Base-by-base conservation (phyloP, 495 filamentous ascomycete species). In the Neurospora sp. region DNA sequence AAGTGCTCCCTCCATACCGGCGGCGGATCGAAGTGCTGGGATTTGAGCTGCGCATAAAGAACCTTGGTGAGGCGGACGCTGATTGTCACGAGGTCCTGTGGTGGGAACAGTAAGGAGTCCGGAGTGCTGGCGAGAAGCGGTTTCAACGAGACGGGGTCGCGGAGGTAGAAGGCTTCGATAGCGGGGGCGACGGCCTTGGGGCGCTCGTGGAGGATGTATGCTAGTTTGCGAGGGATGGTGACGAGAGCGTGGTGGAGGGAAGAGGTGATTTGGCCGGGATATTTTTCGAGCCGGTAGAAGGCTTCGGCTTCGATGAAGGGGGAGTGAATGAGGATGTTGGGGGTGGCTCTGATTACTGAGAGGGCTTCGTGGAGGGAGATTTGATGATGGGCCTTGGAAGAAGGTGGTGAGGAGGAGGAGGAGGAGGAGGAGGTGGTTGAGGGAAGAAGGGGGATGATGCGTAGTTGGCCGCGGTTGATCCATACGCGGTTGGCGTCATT, bases 111-210 rank as follows among this genome's bases (percentile, higher is more conserved):
- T 14, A 85, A 71, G 5, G 78, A 70, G 74, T 59, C 4, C 5
- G 70, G 23, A 12, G 80, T 74, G 39, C 85, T 82, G 3, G 86
- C 81, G 73, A 90, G 83, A 2, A 98, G 84, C 1, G 91, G 88
- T 27, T 90, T 90, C 69, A 97, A 81, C 5, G 90, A 86, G 71
- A 93, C 88, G 1, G 96, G 92, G 78, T 98, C 94, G 54, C 96
- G 90, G 69, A 97, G 85, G 81, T 98, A 98, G 80, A 98, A 98
- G 3, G 93, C 90, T 80, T 99, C 96, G 4, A 92, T 88, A 5
- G 94, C 94, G 1, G 94, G 89, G 3, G 93, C 92, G 70, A 98
- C 90, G 72, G 90, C 89, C 6, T 89, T 84, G 7, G 94, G 91
- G 40, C 89, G 87, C 37, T 86, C 83, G 75, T 94, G 92, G 2